Percentiles rank a stretch among this genome's conserved stretches.
Evolutionary conservation across 1,139 yeast genomes (phyloP).

Genomic region (Kodamaea suecica): DNA sequence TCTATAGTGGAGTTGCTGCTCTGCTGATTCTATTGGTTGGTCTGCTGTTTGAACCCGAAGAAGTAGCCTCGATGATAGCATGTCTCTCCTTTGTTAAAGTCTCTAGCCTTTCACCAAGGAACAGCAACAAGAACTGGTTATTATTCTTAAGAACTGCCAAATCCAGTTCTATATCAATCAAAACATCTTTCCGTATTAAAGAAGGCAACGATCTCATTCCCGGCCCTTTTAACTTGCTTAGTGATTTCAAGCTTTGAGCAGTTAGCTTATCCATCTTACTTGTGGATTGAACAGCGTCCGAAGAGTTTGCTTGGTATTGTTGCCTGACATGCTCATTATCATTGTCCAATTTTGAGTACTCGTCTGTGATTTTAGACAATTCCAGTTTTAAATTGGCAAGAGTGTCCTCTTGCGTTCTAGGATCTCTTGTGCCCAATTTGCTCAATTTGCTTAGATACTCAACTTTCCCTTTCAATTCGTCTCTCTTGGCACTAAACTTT

Average conservation of each 20-base stretch:
- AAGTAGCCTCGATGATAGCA: conserved; percentile 28
- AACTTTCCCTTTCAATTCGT: conserved; percentile 18
- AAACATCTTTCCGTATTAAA: conserved; percentile 35
- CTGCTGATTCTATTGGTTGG: conserved; percentile 9
- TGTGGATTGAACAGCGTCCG: conserved; percentile 54
- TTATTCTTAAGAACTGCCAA: conserved; percentile 27
- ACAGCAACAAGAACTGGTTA: conserved; percentile 34
- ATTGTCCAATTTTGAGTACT: conserved; percentile 23
- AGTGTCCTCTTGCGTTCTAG: conserved; percentile 26
- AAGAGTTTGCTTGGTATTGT: conserved; percentile 52
- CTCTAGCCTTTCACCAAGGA: conserved; percentile 35
- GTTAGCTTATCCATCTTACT: conserved; percentile 27
- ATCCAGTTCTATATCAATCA: conserved; percentile 26
- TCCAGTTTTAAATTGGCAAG: conserved; percentile 31
- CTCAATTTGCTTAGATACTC: conserved; percentile 16
- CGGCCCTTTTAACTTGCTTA: conserved; percentile 39
- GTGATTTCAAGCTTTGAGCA: conserved; percentile 26
- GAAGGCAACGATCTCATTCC: conserved; percentile 43
- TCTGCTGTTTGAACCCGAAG: conserved; percentile 33
- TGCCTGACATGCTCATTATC: conserved; percentile 43
- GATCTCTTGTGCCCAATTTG: conserved; percentile 17
- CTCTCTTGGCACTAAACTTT: conserved; percentile 19
- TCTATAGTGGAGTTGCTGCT: conserved; percentile 7
- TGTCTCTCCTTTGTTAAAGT: conserved; percentile 40
- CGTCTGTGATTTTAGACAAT: conserved; percentile 24